These are phyloP conservation scores for Rosa persica DNA, from an alignment of 306 rosid species.

Conservation along the genomic window DNA sequence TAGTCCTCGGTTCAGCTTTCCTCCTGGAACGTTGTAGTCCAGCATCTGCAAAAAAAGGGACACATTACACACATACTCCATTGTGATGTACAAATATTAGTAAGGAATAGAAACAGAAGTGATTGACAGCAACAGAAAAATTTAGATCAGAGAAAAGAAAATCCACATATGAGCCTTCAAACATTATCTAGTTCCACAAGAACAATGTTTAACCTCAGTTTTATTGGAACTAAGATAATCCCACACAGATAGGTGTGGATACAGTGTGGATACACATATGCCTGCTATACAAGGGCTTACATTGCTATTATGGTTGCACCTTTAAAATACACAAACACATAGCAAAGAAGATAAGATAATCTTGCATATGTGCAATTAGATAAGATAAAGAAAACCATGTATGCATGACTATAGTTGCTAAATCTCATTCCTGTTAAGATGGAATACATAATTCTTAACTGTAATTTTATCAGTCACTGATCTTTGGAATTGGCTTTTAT, in stretches of 20 bases:
- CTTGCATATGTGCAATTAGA: neutral
- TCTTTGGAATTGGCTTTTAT: neutral
- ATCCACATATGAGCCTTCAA: neutral
- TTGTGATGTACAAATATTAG: neutral
- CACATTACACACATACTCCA: neutral
- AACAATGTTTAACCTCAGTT: neutral
- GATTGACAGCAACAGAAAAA: neutral
- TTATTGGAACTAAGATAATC: neutral
- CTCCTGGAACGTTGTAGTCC: slow-evolving; percentile 56
- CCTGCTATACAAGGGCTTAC: neutral
- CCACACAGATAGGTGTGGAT: neutral
- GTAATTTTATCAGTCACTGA: too few relatives aligned
- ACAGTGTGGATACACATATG: neutral
- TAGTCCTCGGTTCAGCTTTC: slow-evolving; percentile 51
- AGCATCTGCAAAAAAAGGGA: slow-evolving; percentile 42
- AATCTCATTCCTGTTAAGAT: neutral
- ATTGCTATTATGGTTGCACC: neutral
- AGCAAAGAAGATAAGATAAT: neutral
- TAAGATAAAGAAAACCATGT: neutral
- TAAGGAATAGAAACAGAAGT: neutral
- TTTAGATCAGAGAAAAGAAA: neutral
- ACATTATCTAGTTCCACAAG: neutral
- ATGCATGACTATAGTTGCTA: neutral
- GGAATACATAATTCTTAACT: neutral
- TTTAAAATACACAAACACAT: neutral